Evolutionary conservation across 2,329 filamentous ascomycete species (phyloP), one percentile per base, ranked within the genome.

Genomic region (Seiridium cupressi): DNA sequence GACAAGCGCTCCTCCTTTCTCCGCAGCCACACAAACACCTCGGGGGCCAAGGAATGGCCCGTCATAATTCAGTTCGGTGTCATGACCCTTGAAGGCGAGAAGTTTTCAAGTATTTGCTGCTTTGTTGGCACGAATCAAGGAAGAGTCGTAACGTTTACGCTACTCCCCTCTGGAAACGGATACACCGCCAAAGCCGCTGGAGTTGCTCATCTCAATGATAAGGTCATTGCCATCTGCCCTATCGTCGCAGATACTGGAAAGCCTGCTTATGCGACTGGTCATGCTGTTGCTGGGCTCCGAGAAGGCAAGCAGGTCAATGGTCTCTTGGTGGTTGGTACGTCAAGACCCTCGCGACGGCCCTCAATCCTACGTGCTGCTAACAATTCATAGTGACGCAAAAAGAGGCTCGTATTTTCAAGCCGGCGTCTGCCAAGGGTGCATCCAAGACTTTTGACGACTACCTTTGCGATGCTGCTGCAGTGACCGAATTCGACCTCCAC

Each of bases 91-190:
- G 95, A 98, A 48, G 91, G 89, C n/a, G 94, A 98, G 70, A 88
- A 92, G 64, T 99, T 96, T 72, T 98, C 95, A 1, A 97, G 93
- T 69, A 96, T 99, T 60, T 87, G 89, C 61, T 90, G 95, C 65
- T 96, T 98, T 66, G 91, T 96, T 2, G 95, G 95, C 26, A 98
- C 95, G 0, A 93, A 89, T 65, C 75, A 87, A 36, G 95, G 95
- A 46, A 92, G 91, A 68, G 79, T 98, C 18, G 87, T 89, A 5
- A 98, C 94, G 0, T 94, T 98, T 77, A 97, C 97, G 77, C 81
- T 99, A 31, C 78, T 98, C 2, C 95, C 95, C 0, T 83, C 89
- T 11, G 85, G 84, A 57, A 85, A 88, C 4, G 83, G 87, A 9
- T 98, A 96, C 73, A 82, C 85, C 9, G 91, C 86, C 10, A 84